These are phyloP conservation scores for Aspergillus ochraceus DNA, from an alignment of 2,329 filamentous ascomycete genomes.

Conservation along the genomic window DNA sequence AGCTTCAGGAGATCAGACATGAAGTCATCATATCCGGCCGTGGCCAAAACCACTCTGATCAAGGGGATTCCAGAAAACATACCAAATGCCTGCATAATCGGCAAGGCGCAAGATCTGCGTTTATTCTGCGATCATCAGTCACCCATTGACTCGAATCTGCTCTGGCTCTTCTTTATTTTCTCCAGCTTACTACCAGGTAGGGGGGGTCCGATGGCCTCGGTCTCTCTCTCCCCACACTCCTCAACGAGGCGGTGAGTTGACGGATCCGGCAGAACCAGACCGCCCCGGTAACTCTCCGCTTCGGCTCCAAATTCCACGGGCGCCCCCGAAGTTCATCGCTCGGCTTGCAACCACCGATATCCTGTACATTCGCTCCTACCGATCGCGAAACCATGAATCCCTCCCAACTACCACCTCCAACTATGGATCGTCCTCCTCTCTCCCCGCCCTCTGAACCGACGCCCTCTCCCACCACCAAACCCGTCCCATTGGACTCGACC, in stretches of 20 bases:
- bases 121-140: background rate
- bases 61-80: constrained; percentile 14
- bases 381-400: background rate
- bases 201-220: background rate
- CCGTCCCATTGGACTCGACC: constrained; percentile 35
- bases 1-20: constrained; percentile 15
- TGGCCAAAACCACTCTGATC: background rate
- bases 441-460: constrained; percentile 38
- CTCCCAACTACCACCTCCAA: background rate
- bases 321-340: background rate
- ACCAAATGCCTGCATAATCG: constrained; percentile 43
- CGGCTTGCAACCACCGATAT: background rate
- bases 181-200: background rate
- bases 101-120: constrained; percentile 3
- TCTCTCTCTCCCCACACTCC: constrained; percentile 1
- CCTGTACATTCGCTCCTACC: too few species aligned
- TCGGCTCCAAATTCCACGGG: constrained; percentile 1
- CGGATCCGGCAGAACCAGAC: constrained; percentile 7
- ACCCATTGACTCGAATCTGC: background rate
- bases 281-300: background rate
- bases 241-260: background rate
- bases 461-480: constrained; percentile 14
- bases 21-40: constrained; percentile 13
- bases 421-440: constrained; percentile 31
- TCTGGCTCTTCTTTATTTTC: background rate